phyloP scores from a whole-genome alignment of 805 yeast genomes.

The Candida coleopterorum region DNA sequence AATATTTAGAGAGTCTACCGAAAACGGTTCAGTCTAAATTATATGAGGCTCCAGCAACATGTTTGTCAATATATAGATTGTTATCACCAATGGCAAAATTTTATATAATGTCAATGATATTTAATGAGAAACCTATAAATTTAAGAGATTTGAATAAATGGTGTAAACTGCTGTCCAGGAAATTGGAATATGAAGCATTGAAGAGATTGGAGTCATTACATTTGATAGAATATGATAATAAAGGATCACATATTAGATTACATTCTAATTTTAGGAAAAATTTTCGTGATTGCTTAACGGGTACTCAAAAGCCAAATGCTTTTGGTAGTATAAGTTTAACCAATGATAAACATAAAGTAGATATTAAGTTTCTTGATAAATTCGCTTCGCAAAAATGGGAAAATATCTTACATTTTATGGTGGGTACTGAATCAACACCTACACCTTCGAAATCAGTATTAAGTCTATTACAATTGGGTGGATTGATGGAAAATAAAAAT shows the following conservation, averaged over 20 bases:
- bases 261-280: constrained; percentile 72
- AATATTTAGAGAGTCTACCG: constrained; percentile 86
- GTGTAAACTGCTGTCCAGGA: constrained; percentile 59
- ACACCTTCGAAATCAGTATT: constrained; percentile 82
- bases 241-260: constrained; percentile 46
- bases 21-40: constrained; percentile 78
- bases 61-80: constrained; percentile 86
- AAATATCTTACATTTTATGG: constrained; percentile 93
- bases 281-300: constrained; percentile 80
- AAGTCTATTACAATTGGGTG: constrained; percentile 69
- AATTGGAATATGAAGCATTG: constrained; percentile 69
- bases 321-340: constrained; percentile 65
- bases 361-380: constrained; percentile 61
- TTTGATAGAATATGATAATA: constrained; percentile 57
- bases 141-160: constrained; percentile 66
- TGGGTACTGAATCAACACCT: constrained; percentile 72
- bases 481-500: constrained; percentile 62
- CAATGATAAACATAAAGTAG: constrained; percentile 53
- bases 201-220: constrained; percentile 74
- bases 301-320: constrained; percentile 60
- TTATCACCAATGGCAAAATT: constrained; percentile 88
- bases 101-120: constrained; percentile 81
- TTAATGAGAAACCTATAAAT: constrained; percentile 69
- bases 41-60: constrained; percentile 83
- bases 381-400: constrained; percentile 94